phyloP scores from a whole-genome alignment of 352 stramenopile species.

The Phytophthora europaea region DNA sequence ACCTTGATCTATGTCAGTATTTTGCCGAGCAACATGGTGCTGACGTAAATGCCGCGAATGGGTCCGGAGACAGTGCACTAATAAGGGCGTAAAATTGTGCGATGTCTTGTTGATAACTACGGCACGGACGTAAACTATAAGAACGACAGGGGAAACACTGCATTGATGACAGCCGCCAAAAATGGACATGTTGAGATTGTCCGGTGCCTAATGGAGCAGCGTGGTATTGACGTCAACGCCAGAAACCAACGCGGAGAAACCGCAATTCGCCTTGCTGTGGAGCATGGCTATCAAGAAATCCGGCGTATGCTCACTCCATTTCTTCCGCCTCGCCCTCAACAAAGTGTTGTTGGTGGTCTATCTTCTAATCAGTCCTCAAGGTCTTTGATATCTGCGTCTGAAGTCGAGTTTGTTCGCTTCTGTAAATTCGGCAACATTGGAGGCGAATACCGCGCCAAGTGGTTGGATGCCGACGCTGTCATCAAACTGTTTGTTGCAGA shows the following conservation, averaged over 20 bases:
- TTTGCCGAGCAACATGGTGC: neutral
- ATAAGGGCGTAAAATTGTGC: neutral
- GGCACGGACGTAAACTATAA: neutral
- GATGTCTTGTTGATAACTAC: neutral
- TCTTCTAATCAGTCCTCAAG: neutral
- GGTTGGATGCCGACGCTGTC: slow-evolving; percentile 24
- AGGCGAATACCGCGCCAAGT: slow-evolving; percentile 21
- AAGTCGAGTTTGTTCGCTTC: slow-evolving; percentile 16
- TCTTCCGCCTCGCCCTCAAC: neutral
- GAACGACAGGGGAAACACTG: neutral
- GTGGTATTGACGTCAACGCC: neutral
- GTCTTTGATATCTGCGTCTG: slow-evolving; percentile 2
- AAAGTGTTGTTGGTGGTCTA: neutral
- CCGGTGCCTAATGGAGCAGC: neutral
- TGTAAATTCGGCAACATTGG: slow-evolving; percentile 3
- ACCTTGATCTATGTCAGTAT: neutral
- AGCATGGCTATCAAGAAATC: slow-evolving; percentile 1
- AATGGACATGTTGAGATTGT: neutral
- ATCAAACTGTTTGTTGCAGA: slow-evolving; percentile 17
- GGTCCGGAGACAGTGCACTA: neutral
- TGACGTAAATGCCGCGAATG: neutral
- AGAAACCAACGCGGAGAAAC: neutral
- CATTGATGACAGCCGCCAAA: neutral
- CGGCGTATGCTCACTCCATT: slow-evolving; percentile 5
- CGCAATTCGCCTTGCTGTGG: neutral